Evolutionary conservation across 208 protist genomes (phyloP), one percentile per base, ranked within the genome.

Genomic region (Trypanosoma avium): DNA sequence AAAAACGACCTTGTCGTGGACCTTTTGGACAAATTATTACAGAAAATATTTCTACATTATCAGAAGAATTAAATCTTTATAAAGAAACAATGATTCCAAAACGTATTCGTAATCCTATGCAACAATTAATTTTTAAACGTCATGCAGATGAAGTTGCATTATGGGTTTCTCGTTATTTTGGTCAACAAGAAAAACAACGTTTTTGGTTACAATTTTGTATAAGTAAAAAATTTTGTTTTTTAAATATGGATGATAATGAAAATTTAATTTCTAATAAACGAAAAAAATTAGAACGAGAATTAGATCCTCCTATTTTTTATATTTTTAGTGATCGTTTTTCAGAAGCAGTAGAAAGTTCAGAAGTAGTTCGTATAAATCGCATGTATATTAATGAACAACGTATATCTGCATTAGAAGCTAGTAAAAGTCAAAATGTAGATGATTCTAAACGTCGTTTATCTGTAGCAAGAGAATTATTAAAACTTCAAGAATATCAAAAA

Each of bases 1-100:
- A 62, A 10, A 52, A 46, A 2, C 66, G 75, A 5, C 88, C 88
- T 15, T 92, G 81, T 56, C 82, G 88, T 10, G 88, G 88, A 6
- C 88, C 88, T 1, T 86, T 90, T 54, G 88, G 88, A 6, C 88
- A 94, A 54, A 48, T 92, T 46, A 67, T 94, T 36, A 74, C 73
- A 6, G 59, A 82, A 21, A 57, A 49, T 46, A 71, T 90, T 53
- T 61, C 53, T 5, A 81, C 76, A 1, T 61, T 89, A n/a, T 27
- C 70, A 10, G 71, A 86, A 22, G 88, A 94, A 73, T 59, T 92
- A 45, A 64, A 80, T 55, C 77, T 94, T 40, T 94, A 94, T 53
- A 79, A 65, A 49, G 53, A 66, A 42, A 88, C 88, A 8, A 94
- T 94, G 88, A 61, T 94, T 45, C 84, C 84, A 24, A 60, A 36